phyloP scores from a whole-genome alignment of 2,329 filamentous ascomycete species.

The Ustilaginoidea virens region DNA sequence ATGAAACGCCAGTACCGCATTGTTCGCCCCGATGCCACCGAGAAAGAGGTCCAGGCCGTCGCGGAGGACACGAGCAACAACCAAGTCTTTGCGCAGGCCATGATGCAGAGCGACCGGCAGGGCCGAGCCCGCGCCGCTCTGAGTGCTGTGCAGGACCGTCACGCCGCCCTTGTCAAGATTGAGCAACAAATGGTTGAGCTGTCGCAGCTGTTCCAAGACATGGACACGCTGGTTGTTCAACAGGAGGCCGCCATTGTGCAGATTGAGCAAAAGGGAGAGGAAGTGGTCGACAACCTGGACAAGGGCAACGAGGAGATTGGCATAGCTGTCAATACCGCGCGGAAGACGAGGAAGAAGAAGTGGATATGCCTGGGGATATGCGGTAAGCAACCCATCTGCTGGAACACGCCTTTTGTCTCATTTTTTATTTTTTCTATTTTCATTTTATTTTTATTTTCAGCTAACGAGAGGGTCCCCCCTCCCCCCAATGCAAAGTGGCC shows the following conservation, averaged over 20 bases:
- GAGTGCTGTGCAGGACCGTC: slow-evolving; percentile 65
- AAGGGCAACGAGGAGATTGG: slow-evolving; percentile 75
- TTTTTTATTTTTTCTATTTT: background rate
- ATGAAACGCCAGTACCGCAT: slow-evolving; percentile 85
- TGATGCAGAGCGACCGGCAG: slow-evolving; percentile 66
- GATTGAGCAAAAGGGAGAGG: slow-evolving; percentile 77
- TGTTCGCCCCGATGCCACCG: slow-evolving; percentile 65
- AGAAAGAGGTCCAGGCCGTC: slow-evolving; percentile 58
- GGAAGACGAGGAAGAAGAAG: slow-evolving; percentile 79
- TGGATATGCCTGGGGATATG: slow-evolving; percentile 81
- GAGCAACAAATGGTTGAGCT: slow-evolving; percentile 81
- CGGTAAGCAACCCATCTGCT: slow-evolving; percentile 25
- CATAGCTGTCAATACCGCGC: slow-evolving; percentile 67
- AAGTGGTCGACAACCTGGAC: slow-evolving; percentile 69
- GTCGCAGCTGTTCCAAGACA: slow-evolving; percentile 74
- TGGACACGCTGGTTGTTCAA: slow-evolving; percentile 72
- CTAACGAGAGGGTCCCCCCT: no score
- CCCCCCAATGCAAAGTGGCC: slow-evolving; percentile 30
- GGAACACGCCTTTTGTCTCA: background rate
- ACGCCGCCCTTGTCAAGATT: slow-evolving; percentile 81
- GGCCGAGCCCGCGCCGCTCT: slow-evolving; percentile 70
- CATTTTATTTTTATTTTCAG: no score
- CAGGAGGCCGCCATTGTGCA: slow-evolving; percentile 68
- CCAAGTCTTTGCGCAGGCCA: slow-evolving; percentile 80
- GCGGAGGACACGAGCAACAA: slow-evolving; percentile 61